Base-by-base conservation (phyloP, 805 yeast species). In the Cyberlindnera mycetangii region DNA sequence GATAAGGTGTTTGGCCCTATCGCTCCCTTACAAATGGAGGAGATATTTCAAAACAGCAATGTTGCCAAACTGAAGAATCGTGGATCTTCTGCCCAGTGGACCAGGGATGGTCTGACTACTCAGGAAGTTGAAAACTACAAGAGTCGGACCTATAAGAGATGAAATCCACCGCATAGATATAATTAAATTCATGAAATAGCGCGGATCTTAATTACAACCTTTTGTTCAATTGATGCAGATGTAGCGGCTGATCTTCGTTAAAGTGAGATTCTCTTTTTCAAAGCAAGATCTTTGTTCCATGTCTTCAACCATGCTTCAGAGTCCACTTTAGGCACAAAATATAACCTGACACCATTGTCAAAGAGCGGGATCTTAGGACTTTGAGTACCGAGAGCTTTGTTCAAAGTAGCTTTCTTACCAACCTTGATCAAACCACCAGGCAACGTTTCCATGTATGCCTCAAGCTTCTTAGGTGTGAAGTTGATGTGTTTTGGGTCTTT, bases 341-440 rank as follows among this genome's bases (percentile, higher is more conserved):
- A 89, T 9, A 92, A 58, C 52, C 89, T 75, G 47, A 88, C 71
- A 32, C 84, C 72, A 48, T 76, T 74, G 56, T 90, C 96, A 49
- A 90, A 81, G 34, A 90, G 62, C 2, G 96, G 96, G 8, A 88
- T 79, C 19, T 71, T 71, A 14, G 95, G 86, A 8, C 66, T 65
- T 30, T 74, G 78, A 39, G 78, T 73, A 67, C 79, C 74, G 50
- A 92, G 70, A 0, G 83, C 85, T 41, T 76, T 75, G 55, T 78
- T 76, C 18, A 92, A 61, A 1, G 85, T 69, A 18, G 81, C 75
- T 52, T 85, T 88, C 61, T 83, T 86, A 21, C 96, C 96, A 5
- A 85, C 79, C 64, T 88, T 89, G 36, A 89, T 82, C 48, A 92
- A 71, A 0, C 97, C 97, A 40, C 97, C 97, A 2, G 79, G 58